These are phyloP conservation scores for Suillus hirtellus DNA, from an alignment of 768 basidiomycete species.

Conservation along the genomic window DNA sequence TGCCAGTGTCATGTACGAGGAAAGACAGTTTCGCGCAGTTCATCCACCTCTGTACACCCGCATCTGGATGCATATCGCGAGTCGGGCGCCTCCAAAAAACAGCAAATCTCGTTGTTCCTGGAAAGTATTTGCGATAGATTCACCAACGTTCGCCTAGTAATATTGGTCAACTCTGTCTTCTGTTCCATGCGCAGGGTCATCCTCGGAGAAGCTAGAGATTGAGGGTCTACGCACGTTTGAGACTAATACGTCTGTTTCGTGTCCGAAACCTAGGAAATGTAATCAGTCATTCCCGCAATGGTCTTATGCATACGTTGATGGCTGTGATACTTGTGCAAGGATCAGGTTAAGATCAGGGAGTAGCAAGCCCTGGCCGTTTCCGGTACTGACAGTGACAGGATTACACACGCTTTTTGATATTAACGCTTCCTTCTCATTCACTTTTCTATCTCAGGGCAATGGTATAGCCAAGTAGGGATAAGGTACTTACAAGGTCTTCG, in stretches of 20 bases:
- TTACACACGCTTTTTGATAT: conserved; percentile 4
- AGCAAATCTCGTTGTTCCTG: background rate
- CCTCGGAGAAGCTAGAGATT: background rate
- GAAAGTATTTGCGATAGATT: background rate
- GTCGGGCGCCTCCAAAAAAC: background rate
- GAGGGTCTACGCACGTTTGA: background rate
- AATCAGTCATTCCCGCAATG: background rate
- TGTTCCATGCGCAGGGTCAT: background rate
- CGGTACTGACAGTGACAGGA: background rate
- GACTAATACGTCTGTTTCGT: background rate
- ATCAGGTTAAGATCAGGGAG: background rate
- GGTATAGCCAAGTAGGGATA: conserved; percentile 4
- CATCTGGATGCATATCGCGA: background rate
- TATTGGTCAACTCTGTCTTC: background rate
- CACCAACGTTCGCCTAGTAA: background rate
- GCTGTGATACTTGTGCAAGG: background rate
- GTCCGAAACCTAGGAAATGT: background rate
- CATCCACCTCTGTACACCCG: background rate
- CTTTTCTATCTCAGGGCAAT: background rate
- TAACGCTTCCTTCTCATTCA: background rate
- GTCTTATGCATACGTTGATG: background rate
- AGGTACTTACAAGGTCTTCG: background rate
- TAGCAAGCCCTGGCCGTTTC: background rate
- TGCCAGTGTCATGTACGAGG: background rate
- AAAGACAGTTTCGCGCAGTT: background rate